Base-by-base conservation (phyloP, 2,329 filamentous ascomycete species). In the Fusarium sp. region DNA sequence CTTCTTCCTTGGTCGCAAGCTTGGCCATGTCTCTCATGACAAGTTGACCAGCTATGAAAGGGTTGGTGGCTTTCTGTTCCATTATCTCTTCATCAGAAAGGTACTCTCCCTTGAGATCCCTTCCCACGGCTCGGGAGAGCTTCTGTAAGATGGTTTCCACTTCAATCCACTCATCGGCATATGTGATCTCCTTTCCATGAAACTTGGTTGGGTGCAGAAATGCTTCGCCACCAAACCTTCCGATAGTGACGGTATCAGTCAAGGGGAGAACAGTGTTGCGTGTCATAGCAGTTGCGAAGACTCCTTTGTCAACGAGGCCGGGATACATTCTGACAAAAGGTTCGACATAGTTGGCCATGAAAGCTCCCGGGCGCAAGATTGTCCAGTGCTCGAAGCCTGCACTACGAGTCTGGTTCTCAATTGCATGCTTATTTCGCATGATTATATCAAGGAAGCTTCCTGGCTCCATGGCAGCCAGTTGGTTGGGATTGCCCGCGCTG, bases 291-390 rank as follows among this genome's bases (percentile, higher is more conserved):
- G 81, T 83, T 0, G 77, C 78, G 68, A 84, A 85, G 28, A 81
- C 77, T 0, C 84, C 84, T 6, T 79, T 78, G 11, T 81, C 79
- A 4, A 79, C 75, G 12, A 88, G 77, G 0, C 81, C 83, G 0
- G 82, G 80, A 65, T 84, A 86, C 78, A 84, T 80, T 14, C 57
- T 59, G 4, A 83, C 82, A 17, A 83, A 78, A 7, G 86, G 86
- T 8, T 78, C 64, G 9, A 88, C 54, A 68, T 85, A 85, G 73
- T 89, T 89, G 26, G 82, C 81, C 84, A 87, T 87, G 80, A 89
- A 89, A 73, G 82, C 84, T 3, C 84, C 85, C 1, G 86, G 86
- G 5, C 86, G 85, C 5, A 89, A 75, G 28, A 89, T 82, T 0
- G 87, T 88, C 83, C 84, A 89, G 13, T 76, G 70, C 20, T 82